These are phyloP conservation scores for Globisporangium lucens DNA, from an alignment of 352 stramenopile species.

Conservation along the genomic window DNA sequence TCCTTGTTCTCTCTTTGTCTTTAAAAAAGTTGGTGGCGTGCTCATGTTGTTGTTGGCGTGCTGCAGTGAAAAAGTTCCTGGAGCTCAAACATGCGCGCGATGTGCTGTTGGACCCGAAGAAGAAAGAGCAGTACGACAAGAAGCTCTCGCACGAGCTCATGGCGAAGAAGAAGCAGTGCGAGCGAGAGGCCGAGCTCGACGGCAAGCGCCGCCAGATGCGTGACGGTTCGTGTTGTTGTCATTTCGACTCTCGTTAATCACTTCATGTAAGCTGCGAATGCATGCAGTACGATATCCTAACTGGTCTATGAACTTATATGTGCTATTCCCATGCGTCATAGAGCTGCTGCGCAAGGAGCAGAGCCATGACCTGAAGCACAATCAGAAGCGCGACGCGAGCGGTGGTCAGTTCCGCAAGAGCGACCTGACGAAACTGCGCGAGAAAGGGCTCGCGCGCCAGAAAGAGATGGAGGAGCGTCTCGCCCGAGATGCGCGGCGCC, in stretches of 20 bases:
- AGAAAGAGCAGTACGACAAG: constrained; percentile 83
- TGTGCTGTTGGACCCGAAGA: constrained; percentile 68
- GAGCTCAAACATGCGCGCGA: constrained; percentile 79
- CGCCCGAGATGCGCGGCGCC: constrained; percentile 36
- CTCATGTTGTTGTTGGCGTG: not conserved
- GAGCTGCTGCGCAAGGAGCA: constrained; percentile 66
- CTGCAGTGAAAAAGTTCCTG: constrained; percentile 74
- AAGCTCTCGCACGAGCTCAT: constrained; percentile 61
- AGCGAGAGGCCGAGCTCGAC: constrained; percentile 59
- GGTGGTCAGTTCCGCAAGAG: constrained; percentile 28
- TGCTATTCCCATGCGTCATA: constrained; percentile 14
- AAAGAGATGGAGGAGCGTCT: constrained; percentile 52
- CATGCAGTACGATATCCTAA: not conserved
- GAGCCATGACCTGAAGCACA: constrained; percentile 34
- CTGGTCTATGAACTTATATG: not conserved
- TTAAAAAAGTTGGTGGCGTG: not conserved
- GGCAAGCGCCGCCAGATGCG: constrained; percentile 57
- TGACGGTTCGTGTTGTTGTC: constrained; percentile 33
- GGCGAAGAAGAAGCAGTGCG: constrained; percentile 62
- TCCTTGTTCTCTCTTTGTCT: not conserved
- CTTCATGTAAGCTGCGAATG: not conserved
- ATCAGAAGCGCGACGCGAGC: constrained; percentile 19
- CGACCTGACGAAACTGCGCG: constrained; percentile 54
- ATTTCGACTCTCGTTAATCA: not conserved
- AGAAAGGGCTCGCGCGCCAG: constrained; percentile 48